These are phyloP conservation scores for Cerrena zonata DNA, from an alignment of 1,284 basidiomycete species.

Conservation along the genomic window DNA sequence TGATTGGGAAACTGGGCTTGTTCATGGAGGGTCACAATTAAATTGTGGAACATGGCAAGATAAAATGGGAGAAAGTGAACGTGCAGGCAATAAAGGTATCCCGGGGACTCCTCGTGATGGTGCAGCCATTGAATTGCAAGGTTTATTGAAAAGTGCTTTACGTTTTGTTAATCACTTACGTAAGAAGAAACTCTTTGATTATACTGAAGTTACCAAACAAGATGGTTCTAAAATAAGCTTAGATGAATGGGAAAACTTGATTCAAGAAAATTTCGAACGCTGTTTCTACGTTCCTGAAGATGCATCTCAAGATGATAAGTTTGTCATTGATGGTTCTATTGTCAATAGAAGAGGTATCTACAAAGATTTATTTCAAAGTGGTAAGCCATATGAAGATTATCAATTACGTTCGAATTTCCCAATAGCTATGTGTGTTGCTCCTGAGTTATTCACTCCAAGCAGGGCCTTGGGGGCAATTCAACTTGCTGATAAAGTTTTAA, in stretches of 20 bases:
- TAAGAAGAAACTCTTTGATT: slow-evolving; percentile 84
- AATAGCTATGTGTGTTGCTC: slow-evolving; percentile 94
- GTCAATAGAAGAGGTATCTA: slow-evolving; percentile 93
- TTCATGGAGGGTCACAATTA: slow-evolving; percentile 80
- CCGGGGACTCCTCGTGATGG: slow-evolving; percentile 95
- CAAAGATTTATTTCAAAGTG: slow-evolving; percentile 94
- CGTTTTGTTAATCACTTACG: slow-evolving; percentile 80
- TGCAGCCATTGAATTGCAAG: slow-evolving; percentile 92
- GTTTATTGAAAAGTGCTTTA: slow-evolving; percentile 86
- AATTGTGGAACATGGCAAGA: slow-evolving; percentile 96
- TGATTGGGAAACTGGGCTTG: slow-evolving; percentile 90
- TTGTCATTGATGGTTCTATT: slow-evolving; percentile 65
- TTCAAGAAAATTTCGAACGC: slow-evolving; percentile 85
- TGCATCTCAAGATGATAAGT: slow-evolving; percentile 65
- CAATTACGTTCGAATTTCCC: slow-evolving; percentile 90
- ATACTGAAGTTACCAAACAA: slow-evolving; percentile 71
- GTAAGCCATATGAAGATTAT: slow-evolving; percentile 84
- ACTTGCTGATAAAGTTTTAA: slow-evolving; percentile 72
- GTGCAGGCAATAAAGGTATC: slow-evolving; percentile 88
- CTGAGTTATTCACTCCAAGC: slow-evolving; percentile 83
- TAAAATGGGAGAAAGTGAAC: slow-evolving; percentile 89
- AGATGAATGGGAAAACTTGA: slow-evolving; percentile 84
- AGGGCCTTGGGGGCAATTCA: slow-evolving; percentile 77
- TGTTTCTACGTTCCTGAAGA: slow-evolving; percentile 85
- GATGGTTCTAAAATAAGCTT: no score